A percentile compares a stretch with the other conserved stretches of the same genome.
Conservation (phyloP, 2,329 filamentous ascomycete genomes). For the Pseudogymnoascus pannorum region DNA sequence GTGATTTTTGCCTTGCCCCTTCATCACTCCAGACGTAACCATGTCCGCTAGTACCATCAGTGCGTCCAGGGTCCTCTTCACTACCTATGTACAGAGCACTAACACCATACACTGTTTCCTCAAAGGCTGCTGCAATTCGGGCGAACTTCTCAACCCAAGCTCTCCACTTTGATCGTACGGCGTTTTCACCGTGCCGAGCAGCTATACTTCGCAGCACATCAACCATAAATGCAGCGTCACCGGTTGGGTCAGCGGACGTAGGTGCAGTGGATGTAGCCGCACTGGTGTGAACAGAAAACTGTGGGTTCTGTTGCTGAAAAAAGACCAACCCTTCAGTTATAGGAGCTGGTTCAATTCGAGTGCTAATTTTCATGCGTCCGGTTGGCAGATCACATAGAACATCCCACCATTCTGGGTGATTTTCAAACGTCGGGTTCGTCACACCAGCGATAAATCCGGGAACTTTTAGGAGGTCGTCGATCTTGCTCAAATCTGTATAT, state of each 20-base stretch:
- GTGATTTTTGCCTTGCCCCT: constrained; percentile 68
- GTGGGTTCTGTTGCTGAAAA: constrained; percentile 74
- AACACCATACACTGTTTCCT: constrained; percentile 90
- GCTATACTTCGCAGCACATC: constrained; percentile 77
- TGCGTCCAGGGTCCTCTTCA: constrained; percentile 56
- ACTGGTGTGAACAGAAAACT: constrained; percentile 44
- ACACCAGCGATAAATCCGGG: constrained; percentile 97
- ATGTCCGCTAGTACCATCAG: constrained; percentile 64
- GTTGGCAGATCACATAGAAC: constrained; percentile 86
- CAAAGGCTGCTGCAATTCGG: constrained; percentile 84
- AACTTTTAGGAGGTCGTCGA: constrained; percentile 91
- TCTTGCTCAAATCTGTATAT: constrained; percentile 95
- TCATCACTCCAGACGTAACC: constrained; percentile 95
- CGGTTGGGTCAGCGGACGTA: constrained; percentile 59
- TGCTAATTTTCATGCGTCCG: constrained; percentile 90
- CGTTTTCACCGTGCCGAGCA: constrained; percentile 80
- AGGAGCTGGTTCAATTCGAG: constrained; percentile 71
- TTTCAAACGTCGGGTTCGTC: constrained; percentile 91
- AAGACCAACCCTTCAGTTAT: constrained; percentile 78
- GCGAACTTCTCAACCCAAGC: constrained; percentile 94
- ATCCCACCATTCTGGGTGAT: constrained; percentile 98
- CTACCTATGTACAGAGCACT: constrained; percentile 81
- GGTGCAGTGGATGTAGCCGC: constrained; percentile 27
- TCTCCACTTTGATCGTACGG: constrained; percentile 85
- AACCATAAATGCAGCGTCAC: constrained; percentile 83